Conservation (phyloP, 108 stramenopile genomes). For the Cyclotella cryptica region DNA sequence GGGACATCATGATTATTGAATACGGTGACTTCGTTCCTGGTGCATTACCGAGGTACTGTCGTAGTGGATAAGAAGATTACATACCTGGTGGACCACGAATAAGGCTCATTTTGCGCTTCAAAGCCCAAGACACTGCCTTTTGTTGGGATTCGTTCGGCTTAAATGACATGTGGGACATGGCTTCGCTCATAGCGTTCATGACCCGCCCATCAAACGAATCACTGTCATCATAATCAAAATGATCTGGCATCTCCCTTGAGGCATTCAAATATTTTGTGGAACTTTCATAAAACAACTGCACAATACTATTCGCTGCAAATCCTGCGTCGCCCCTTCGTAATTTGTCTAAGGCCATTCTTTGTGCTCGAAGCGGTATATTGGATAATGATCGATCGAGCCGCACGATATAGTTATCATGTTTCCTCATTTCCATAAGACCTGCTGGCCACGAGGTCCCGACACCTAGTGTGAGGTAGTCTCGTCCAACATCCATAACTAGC, state of each 20-base stretch:
- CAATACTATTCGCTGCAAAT: slow-evolving; percentile 38
- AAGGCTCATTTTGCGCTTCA: slow-evolving; percentile 46
- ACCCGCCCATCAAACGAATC: slow-evolving; percentile 44
- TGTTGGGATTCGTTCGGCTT: slow-evolving; percentile 67
- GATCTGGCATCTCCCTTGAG: slow-evolving; percentile 16
- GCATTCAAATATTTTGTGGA: slow-evolving; percentile 8
- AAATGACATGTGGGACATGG: slow-evolving; percentile 41
- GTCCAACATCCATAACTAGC: slow-evolving; percentile 66
- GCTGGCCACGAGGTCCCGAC: slow-evolving; percentile 66
- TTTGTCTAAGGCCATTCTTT: slow-evolving; percentile 54
- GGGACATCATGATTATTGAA: too few species aligned
- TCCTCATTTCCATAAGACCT: slow-evolving; percentile 74
- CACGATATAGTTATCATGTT: slow-evolving; percentile 54
- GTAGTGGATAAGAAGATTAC: slow-evolving; percentile 6
- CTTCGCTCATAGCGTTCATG: slow-evolving; percentile 25
- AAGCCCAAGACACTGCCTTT: slow-evolving; percentile 62
- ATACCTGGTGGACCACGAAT: slow-evolving; percentile 76
- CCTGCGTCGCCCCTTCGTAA: slow-evolving; percentile 57
- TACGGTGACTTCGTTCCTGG: background rate
- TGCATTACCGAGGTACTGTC: background rate
- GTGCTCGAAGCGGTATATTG: slow-evolving; percentile 57
- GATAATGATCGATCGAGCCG: slow-evolving; percentile 64
- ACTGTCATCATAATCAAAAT: slow-evolving; percentile 20
- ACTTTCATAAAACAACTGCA: slow-evolving; percentile 27
- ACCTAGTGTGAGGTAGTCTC: slow-evolving; percentile 57